phyloP scores from a whole-genome alignment of 2,329 filamentous ascomycete species.

The Cylindrodendrum hubeiense region DNA sequence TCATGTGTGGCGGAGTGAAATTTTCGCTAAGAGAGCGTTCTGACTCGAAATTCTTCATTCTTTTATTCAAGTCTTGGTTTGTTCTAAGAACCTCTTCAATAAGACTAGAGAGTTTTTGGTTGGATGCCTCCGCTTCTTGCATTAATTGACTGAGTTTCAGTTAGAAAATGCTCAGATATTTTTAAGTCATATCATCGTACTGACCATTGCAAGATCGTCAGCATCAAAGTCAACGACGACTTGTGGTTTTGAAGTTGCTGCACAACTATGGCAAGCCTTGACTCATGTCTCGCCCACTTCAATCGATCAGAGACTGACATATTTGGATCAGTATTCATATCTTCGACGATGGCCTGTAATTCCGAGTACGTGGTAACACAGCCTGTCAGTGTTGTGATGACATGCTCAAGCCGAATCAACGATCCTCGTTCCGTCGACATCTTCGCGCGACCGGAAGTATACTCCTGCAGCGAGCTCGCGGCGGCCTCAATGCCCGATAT shows the following conservation, averaged over 20 bases:
- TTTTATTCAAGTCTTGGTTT: background rate
- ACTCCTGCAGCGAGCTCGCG: background rate
- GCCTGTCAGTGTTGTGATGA: conserved; percentile 1
- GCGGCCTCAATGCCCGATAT: background rate
- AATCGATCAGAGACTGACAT: background rate
- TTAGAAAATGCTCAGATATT: background rate
- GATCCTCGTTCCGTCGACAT: background rate
- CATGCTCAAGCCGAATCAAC: conserved; percentile 1
- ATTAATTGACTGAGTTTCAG: background rate
- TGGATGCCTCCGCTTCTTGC: background rate
- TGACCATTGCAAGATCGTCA: conserved; percentile 4
- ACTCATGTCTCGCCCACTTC: conserved; percentile 7
- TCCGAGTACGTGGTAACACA: conserved; percentile 15
- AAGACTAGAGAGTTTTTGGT: background rate
- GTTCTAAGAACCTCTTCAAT: conserved; percentile 1
- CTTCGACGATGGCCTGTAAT: background rate
- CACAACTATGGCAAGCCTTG: background rate
- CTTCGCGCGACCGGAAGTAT: background rate
- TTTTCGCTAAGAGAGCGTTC: background rate
- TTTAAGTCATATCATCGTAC: background rate
- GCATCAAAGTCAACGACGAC: conserved; percentile 8
- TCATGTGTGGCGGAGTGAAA: background rate
- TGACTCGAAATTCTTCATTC: background rate
- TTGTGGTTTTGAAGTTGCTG: conserved; percentile 1
- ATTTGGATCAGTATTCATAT: background rate